Evolutionary conservation across 2,329 filamentous ascomycete genomes (phyloP).

Genomic region (Xylaria polymorpha): DNA sequence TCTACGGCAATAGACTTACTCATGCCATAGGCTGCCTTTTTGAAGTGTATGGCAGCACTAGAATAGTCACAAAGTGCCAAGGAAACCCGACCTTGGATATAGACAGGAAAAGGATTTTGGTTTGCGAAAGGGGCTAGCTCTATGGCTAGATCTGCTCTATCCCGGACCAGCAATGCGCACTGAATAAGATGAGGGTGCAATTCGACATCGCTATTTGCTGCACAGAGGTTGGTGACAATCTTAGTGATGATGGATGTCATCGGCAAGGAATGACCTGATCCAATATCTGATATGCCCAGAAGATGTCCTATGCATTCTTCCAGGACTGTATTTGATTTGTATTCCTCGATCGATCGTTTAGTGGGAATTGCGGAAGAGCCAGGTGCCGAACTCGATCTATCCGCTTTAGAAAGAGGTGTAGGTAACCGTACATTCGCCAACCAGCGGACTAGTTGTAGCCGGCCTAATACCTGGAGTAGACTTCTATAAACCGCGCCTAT

Average conservation of each 20-base stretch:
- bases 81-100: conserved; percentile 84
- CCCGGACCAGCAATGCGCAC: conserved; percentile 69
- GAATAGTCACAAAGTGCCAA: conserved; percentile 79
- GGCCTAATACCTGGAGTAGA: conserved; percentile 76
- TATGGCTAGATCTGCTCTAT: conserved; percentile 69
- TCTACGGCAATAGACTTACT: conserved; percentile 65
- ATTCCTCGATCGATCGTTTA: conserved; percentile 60
- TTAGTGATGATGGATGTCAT: conserved; percentile 69
- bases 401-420: conserved; percentile 58
- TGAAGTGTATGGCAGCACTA: conserved; percentile 79
- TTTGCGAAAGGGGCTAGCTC: conserved; percentile 68
- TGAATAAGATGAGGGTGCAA: conserved; percentile 70
- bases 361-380: conserved; percentile 48
- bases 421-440: conserved; percentile 69
- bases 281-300: conserved; percentile 67
- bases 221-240: conserved; percentile 74
- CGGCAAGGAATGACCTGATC: conserved; percentile 53
- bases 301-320: conserved; percentile 72
- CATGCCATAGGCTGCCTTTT: conserved; percentile 83
- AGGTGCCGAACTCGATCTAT: conserved; percentile 53
- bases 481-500: conserved; percentile 77
- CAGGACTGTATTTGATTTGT: conserved; percentile 66
- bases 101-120: conserved; percentile 74
- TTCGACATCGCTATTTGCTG: conserved; percentile 73
- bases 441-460: conserved; percentile 80